Percentiles rank a stretch among this genome's conserved stretches.
Conservation (phyloP, 2,329 filamentous ascomycete species). For the Sporothrix mexicana region DNA sequence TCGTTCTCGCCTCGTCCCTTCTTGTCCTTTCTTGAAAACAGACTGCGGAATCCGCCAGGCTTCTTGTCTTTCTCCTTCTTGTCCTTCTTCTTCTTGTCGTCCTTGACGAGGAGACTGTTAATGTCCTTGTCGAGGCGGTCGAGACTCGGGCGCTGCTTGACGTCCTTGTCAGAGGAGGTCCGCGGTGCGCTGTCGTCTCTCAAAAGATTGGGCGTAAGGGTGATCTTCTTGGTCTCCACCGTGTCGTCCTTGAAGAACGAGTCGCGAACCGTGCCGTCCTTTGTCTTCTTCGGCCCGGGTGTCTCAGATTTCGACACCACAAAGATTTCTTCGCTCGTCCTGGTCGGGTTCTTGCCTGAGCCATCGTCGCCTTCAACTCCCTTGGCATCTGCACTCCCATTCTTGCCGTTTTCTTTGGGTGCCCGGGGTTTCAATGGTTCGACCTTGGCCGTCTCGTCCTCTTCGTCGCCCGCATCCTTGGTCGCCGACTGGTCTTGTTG, state of each 20-base stretch:
- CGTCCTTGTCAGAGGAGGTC: constrained; percentile 61
- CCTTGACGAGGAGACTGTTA: constrained; percentile 55
- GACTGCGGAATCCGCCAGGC: constrained; percentile 61
- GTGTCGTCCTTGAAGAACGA: constrained; percentile 98
- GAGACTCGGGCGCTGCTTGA: constrained; percentile 68
- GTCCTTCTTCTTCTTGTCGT: constrained; percentile 77
- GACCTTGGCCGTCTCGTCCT: constrained; percentile 61
- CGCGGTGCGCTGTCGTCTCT: constrained; percentile 72
- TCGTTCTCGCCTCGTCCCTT: constrained; percentile 60
- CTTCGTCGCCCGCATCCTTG: constrained; percentile 43
- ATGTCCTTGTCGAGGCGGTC: constrained; percentile 73
- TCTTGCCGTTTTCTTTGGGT: constrained; percentile 48
- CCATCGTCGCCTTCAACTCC: constrained; percentile 48
- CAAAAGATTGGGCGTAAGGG: constrained; percentile 88
- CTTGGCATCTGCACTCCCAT: constrained; percentile 40
- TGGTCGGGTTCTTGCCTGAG: constrained; percentile 41
- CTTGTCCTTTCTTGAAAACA: constrained; percentile 68
- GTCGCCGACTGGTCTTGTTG: constrained; percentile 39
- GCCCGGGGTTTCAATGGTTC: constrained; percentile 60
- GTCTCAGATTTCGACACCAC: constrained; percentile 56
- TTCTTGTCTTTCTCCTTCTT: constrained; percentile 73
- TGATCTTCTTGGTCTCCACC: constrained; percentile 96
- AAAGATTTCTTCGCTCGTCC: constrained; percentile 72
- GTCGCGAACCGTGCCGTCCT: constrained; percentile 86
- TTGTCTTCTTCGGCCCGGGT: constrained; percentile 64